These are phyloP conservation scores for Paraconiothyrium sp. DNA, from an alignment of 2,329 filamentous ascomycete species.

Conservation along the genomic window DNA sequence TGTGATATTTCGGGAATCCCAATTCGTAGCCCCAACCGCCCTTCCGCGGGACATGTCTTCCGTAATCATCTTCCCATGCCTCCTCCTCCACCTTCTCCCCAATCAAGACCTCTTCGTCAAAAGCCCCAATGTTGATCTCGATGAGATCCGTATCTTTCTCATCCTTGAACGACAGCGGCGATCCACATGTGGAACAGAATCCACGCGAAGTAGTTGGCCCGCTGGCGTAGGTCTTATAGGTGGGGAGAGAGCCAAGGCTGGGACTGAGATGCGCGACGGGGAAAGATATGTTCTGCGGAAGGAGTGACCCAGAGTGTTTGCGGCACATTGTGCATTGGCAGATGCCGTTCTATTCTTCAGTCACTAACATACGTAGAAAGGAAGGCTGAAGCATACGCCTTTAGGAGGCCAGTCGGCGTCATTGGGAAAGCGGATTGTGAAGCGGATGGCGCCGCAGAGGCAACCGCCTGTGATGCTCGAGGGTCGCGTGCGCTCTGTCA, in stretches of 20 bases:
- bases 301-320: conserved; percentile 34
- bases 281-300: conserved; percentile 33
- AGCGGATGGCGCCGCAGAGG: conserved; percentile 37
- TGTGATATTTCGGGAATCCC: conserved; percentile 30
- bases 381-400: conserved; percentile 19
- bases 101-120: conserved; percentile 39
- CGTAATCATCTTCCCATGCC: conserved; percentile 35
- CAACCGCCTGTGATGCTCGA: conserved; percentile 33
- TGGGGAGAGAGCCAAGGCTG: conserved; percentile 22
- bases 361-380: background rate
- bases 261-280: conserved; percentile 27
- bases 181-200: conserved; percentile 37
- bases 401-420: conserved; percentile 33
- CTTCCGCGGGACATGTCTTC: conserved; percentile 29
- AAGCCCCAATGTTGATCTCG: conserved; percentile 35
- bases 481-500: conserved; percentile 18
- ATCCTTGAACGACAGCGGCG: conserved; percentile 30
- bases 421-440: conserved; percentile 31
- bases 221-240: conserved; percentile 35
- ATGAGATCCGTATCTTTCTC: conserved; percentile 19
- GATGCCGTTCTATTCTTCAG: conserved; percentile 29
- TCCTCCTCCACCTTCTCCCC: conserved; percentile 31
- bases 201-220: conserved; percentile 26
- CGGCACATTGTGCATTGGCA: conserved; percentile 44
- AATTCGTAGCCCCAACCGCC: conserved; percentile 33